A percentile compares a stretch with the other conserved stretches of the same genome.
phyloP scores from a whole-genome alignment of 2,329 filamentous ascomycete genomes.

The Sporothrix globosa region DNA sequence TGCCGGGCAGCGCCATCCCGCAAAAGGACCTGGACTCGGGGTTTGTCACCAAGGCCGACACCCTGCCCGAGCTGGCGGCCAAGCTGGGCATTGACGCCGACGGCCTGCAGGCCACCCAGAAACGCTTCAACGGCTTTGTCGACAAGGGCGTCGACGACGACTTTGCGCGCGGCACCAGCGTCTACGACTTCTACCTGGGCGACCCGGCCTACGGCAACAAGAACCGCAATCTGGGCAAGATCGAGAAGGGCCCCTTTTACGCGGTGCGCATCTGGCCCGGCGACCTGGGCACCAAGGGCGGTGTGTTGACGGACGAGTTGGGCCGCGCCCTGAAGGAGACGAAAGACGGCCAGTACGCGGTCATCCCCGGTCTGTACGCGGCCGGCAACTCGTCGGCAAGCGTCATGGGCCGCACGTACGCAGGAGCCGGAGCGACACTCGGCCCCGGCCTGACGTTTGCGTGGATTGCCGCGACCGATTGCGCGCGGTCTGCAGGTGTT shows the following conservation, averaged over 20 bases:
- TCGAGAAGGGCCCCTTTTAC: constrained; percentile 42
- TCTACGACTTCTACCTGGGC: constrained; percentile 83
- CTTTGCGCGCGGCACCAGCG: constrained; percentile 42
- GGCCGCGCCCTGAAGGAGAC: constrained; percentile 35
- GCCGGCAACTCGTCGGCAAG: constrained; percentile 51
- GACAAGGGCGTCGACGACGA: constrained; percentile 45
- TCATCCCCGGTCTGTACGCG: constrained; percentile 72
- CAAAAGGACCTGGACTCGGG: constrained; percentile 37
- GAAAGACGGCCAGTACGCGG: constrained; percentile 44
- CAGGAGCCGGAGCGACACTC: constrained; percentile 44
- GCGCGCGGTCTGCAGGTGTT: constrained; percentile 21
- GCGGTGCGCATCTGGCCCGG: constrained; percentile 45
- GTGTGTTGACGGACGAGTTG: constrained; percentile 44
- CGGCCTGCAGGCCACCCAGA: constrained; percentile 13
- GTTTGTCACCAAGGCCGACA: constrained; percentile 54
- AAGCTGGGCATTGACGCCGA: constrained; percentile 35
- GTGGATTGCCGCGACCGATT: constrained; percentile 39
- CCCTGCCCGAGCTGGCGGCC: constrained; percentile 35
- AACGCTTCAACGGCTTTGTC: constrained; percentile 26
- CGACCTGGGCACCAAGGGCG: constrained; percentile 47
- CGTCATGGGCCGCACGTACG: constrained; percentile 45
- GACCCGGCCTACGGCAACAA: constrained; percentile 59
- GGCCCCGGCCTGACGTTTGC: constrained; percentile 46
- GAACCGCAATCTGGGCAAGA: constrained; percentile 42
- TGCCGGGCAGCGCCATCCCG: constrained; percentile 34